Base-by-base conservation (phyloP, 73 alveolate species). In the Breviolum minutum region DNA sequence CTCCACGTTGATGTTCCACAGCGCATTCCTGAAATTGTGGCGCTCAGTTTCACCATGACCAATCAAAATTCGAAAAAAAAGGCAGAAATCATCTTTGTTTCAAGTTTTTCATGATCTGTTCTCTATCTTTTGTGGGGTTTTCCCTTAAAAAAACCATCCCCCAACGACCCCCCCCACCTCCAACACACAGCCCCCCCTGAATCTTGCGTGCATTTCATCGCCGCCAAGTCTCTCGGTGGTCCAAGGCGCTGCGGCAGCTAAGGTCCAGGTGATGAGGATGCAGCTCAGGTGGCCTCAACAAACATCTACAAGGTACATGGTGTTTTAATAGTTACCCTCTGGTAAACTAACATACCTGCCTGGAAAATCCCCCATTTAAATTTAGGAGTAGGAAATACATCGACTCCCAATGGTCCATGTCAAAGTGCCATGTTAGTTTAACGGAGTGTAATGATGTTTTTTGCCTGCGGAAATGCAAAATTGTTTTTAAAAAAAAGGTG, bases 1-100 rank as follows among this genome's bases (percentile, higher is more conserved):
- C 40, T 91, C 89, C 64, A 70, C 7, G 29, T 91, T 91, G 97
- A 91, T 91, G 97, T 91, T 91, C 97, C 97, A 91, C 76, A 83
- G 79, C 48, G 87, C 97, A 61, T 91, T 88, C 95, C 95, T 88
- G 48, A 12, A 80, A 10, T 27, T 29, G 87, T 27, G 26, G 63
- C 87, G 26, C 13, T 63, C 17, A 76, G 61, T 76, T 29, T 12
- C 81, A 9, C 13, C 19, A 13, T 8, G 26, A 71, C 81, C 86
- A 77, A 6, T 16, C 22, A 29, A 29, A 9, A 77, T 77, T 62
- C 14, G n/a, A 77, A 20, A 77, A 77, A 22, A 27, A 20, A 0
- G 54, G 54, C 27, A 27, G 1, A 77, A 26, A 12, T 12, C 81
- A 71, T 8, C 5, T 71, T 71, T 30, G 19, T 71, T 71, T 30